Conservation (phyloP, 2,329 filamentous ascomycete species). For the Fusarium penzigii region DNA sequence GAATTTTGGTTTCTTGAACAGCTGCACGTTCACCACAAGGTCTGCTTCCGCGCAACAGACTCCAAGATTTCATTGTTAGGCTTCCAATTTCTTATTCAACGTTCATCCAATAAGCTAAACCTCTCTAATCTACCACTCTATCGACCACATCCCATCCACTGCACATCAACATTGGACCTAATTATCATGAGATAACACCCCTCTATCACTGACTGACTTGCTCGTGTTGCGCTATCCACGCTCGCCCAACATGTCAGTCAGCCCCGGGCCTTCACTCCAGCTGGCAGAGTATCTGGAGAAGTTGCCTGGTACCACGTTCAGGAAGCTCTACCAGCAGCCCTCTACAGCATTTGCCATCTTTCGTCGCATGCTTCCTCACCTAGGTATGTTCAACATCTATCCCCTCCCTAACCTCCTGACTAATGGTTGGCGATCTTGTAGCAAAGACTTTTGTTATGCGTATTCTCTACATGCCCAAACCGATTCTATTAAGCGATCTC, state of each 20-base stretch:
- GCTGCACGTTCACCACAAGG: neutral
- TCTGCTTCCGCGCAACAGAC: neutral
- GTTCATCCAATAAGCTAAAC: neutral
- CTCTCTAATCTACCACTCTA: no score
- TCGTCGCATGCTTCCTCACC: slow-evolving; percentile 90
- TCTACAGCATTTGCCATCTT: slow-evolving; percentile 95
- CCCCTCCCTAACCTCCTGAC: slow-evolving; percentile 4
- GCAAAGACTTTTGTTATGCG: slow-evolving; percentile 97
- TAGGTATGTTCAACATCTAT: slow-evolving; percentile 57
- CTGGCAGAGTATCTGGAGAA: slow-evolving; percentile 91
- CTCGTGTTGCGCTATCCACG: slow-evolving; percentile 20
- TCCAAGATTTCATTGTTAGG: no score
- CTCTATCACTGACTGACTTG: slow-evolving; percentile 28
- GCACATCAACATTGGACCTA: neutral
- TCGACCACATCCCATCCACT: neutral
- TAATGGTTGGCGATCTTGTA: slow-evolving; percentile 33
- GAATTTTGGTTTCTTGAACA: neutral
- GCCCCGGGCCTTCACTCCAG: slow-evolving; percentile 52
- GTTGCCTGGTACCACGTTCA: slow-evolving; percentile 85
- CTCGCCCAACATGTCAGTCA: slow-evolving; percentile 47
- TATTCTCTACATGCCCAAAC: slow-evolving; percentile 84
- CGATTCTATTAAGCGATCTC: slow-evolving; percentile 77
- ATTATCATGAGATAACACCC: slow-evolving; percentile 29
- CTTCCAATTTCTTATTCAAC: neutral
- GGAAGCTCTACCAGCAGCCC: slow-evolving; percentile 91